phyloP scores from a whole-genome alignment of 495 filamentous ascomycete species.

The Apiosordaria backusii region DNA sequence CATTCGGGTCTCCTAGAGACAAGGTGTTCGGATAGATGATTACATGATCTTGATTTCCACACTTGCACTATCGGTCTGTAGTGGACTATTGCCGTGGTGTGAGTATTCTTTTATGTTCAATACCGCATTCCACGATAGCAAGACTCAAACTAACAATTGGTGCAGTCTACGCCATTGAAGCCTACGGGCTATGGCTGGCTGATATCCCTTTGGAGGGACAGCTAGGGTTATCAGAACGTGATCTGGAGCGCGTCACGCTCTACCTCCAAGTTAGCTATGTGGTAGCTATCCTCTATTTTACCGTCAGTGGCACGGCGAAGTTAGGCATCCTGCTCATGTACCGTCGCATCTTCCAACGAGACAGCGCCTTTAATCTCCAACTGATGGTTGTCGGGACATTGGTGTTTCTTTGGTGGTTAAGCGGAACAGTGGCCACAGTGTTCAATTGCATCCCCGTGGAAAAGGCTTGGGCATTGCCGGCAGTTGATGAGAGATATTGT shows the following conservation, averaged over 20 bases:
- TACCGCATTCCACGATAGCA: neutral
- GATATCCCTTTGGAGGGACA: neutral
- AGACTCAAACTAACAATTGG: neutral
- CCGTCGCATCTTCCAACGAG: slow-evolving; percentile 27
- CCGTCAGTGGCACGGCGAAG: slow-evolving; percentile 20
- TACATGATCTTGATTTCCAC: neutral
- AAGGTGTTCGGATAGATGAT: neutral
- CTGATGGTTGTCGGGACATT: slow-evolving; percentile 14
- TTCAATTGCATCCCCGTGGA: slow-evolving; percentile 21
- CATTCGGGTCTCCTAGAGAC: neutral
- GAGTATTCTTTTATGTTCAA: neutral
- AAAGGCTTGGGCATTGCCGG: slow-evolving; percentile 18
- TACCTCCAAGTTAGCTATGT: slow-evolving; percentile 38
- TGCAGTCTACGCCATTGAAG: neutral
- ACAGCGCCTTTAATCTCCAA: slow-evolving; percentile 17
- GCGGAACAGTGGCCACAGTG: slow-evolving; percentile 16
- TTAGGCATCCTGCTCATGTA: slow-evolving; percentile 31
- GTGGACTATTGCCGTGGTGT: neutral
- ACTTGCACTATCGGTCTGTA: neutral
- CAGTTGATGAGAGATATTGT: slow-evolving; percentile 17
- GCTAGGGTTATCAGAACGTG: neutral
- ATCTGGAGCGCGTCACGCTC: slow-evolving; percentile 17
- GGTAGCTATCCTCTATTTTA: slow-evolving; percentile 25
- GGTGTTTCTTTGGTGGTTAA: slow-evolving; percentile 24
- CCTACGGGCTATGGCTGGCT: neutral